Percentiles rank a stretch among this genome's conserved stretches.
Conservation (phyloP, 2,329 filamentous ascomycete genomes). For the Calonectria hongkongensis region DNA sequence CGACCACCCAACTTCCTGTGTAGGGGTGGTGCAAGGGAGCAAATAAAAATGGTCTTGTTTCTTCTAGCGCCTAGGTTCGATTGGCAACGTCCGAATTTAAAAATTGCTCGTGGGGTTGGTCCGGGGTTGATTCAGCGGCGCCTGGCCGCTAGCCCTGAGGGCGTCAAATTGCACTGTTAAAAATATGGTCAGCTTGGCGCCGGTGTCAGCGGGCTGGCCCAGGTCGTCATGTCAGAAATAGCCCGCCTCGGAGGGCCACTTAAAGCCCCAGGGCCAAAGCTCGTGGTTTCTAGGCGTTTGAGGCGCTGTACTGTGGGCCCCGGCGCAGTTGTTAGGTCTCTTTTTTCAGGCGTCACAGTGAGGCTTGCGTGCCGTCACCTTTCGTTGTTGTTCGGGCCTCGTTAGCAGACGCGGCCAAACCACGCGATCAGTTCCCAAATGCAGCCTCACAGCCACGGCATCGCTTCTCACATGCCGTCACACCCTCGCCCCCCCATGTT, state of each 20-base stretch:
- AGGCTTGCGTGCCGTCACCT: constrained; percentile 19
- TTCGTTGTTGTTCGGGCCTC: not conserved
- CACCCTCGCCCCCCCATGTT: not conserved
- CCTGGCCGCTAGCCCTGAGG: not conserved
- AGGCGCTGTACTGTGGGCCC: constrained; percentile 3
- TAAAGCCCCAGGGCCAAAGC: not conserved
- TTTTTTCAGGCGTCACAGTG: constrained; percentile 26
- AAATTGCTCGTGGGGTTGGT: constrained; percentile 17
- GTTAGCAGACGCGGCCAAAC: constrained; percentile 19
- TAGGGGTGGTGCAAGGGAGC: not conserved
- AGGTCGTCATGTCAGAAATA: constrained; percentile 12
- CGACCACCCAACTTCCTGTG: not conserved
- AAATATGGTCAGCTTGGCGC: constrained; percentile 20
- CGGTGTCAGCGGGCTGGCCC: not conserved
- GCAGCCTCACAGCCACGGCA: constrained; percentile 19
- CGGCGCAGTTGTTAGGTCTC: not conserved
- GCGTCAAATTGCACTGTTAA: constrained; percentile 20
- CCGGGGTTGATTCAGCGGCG: not conserved
- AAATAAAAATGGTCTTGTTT: not conserved
- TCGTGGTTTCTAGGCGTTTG: not conserved
- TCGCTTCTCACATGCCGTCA: constrained; percentile 7
- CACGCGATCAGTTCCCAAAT: constrained; percentile 56
- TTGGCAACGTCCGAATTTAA: constrained; percentile 4
- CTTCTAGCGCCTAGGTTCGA: not conserved
- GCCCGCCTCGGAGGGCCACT: not conserved